Evolutionary conservation across 352 stramenopile species (phyloP).

Genomic region (Phytopythium montanum): DNA sequence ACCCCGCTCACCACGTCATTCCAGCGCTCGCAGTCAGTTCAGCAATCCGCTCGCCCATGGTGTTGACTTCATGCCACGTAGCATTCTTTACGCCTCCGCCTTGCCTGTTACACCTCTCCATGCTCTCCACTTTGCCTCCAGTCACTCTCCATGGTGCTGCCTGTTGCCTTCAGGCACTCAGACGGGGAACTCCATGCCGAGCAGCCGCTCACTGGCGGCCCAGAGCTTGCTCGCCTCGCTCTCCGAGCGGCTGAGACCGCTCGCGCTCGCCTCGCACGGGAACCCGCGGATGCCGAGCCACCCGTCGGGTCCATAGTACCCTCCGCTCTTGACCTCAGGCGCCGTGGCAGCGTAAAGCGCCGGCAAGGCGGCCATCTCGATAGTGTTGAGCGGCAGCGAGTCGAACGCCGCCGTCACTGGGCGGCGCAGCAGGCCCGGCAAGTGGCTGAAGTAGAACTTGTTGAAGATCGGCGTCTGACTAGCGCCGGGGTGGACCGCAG

Average conservation of each 20-base stretch:
- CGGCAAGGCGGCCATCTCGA: conserved; percentile 26
- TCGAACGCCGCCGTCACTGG: conserved; percentile 24
- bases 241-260: conserved; percentile 19
- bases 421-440: conserved; percentile 24
- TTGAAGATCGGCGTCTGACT: conserved; percentile 22
- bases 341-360: conserved; percentile 5
- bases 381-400: conserved; percentile 4
- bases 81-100: too few relatives aligned
- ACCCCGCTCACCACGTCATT: too few relatives aligned
- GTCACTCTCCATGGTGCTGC: too few relatives aligned
- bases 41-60: too few relatives aligned
- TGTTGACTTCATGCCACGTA: too few relatives aligned
- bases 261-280: conserved; percentile 27
- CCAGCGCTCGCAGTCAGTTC: too few relatives aligned
- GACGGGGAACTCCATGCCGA: conserved; percentile 18
- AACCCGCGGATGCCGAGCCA: conserved; percentile 17
- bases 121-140: too few relatives aligned
- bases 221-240: conserved; percentile 27
- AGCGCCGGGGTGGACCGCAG: conserved; percentile 26
- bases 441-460: conserved; percentile 15
- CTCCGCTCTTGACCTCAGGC: background rate
- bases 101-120: too few relatives aligned
- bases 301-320: conserved; percentile 10
- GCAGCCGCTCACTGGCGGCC: conserved; percentile 31
- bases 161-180: too few relatives aligned